Percentiles rank a stretch among this genome's conserved stretches.
Conservation (phyloP, 768 basidiomycete species). For the Lentinula edodes region DNA sequence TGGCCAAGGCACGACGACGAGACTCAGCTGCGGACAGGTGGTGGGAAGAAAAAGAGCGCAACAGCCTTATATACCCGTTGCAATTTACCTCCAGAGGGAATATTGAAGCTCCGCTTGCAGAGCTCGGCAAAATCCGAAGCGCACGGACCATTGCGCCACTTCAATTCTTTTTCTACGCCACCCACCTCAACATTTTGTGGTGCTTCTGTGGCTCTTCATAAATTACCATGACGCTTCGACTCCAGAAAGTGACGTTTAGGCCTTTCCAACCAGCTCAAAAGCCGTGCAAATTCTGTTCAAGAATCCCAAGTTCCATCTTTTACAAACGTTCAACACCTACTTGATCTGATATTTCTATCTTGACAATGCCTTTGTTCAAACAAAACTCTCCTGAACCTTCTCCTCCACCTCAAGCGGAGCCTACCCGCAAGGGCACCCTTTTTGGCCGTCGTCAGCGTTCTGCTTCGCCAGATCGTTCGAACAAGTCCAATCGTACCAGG, state of each 20-base stretch:
- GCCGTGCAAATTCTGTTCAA: not conserved
- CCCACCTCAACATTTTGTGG: not conserved
- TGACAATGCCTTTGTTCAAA: conserved; percentile 20
- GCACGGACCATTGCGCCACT: not conserved
- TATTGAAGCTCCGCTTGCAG: conserved; percentile 5
- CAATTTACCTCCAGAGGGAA: conserved; percentile 2
- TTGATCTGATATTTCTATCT: not conserved
- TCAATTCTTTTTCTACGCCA: not conserved
- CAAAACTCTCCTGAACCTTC: conserved; percentile 12
- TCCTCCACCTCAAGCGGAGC: conserved; percentile 3
- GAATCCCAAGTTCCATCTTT: not conserved
- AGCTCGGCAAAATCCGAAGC: not conserved
- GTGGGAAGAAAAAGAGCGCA: conserved; percentile 8
- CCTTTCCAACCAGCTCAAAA: not conserved
- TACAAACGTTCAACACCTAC: not conserved
- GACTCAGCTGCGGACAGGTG: conserved; percentile 12
- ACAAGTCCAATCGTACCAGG: conserved; percentile 9
- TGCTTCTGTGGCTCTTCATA: not conserved
- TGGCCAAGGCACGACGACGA: conserved; percentile 12
- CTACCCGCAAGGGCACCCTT: conserved; percentile 16
- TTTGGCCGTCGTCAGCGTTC: conserved; percentile 16
- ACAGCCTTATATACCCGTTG: conserved; percentile 9
- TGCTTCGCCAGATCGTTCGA: conserved; percentile 8
- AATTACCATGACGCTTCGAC: not conserved
- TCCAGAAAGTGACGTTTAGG: not conserved